These are phyloP conservation scores for Hippophae gyantsensis DNA, from an alignment of 306 rosid genomes.

Conservation along the genomic window DNA sequence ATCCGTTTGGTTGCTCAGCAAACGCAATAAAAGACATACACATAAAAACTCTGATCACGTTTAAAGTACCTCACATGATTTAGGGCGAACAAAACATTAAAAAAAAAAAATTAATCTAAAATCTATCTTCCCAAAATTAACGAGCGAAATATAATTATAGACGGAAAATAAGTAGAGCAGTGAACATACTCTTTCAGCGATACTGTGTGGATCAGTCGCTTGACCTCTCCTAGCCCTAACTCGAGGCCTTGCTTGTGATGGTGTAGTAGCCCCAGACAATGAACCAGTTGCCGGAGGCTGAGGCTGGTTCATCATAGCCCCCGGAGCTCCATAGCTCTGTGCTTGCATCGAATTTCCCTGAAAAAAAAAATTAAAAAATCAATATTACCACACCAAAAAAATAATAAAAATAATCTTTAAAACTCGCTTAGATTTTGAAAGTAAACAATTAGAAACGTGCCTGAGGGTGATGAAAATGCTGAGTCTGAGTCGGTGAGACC, in stretches of 20 bases:
- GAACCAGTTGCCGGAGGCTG: conserved; percentile 30
- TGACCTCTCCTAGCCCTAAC: conserved; percentile 94
- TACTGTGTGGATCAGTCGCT: conserved; percentile 98
- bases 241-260: conserved; percentile 74
- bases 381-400: neutral
- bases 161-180: no score
- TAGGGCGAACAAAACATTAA: no score
- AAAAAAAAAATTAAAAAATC: neutral
- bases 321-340: conserved; percentile 39
- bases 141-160: no score
- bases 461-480: conserved; percentile 60
- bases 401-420: neutral
- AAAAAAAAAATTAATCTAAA: no score
- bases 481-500: conserved; percentile 31
- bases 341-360: conserved; percentile 36
- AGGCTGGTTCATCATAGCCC: conserved; percentile 31
- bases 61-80: no score
- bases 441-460: neutral
- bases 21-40: conserved; percentile 13
- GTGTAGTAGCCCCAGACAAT: conserved; percentile 18
- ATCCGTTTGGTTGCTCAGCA: conserved; percentile 19
- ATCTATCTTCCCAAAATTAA: no score
- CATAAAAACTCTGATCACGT: no score
- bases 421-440: no score
- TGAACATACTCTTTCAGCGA: conserved; percentile 71